Conservation (phyloP, 257 asterid species). For the Przewalskia tangutica region DNA sequence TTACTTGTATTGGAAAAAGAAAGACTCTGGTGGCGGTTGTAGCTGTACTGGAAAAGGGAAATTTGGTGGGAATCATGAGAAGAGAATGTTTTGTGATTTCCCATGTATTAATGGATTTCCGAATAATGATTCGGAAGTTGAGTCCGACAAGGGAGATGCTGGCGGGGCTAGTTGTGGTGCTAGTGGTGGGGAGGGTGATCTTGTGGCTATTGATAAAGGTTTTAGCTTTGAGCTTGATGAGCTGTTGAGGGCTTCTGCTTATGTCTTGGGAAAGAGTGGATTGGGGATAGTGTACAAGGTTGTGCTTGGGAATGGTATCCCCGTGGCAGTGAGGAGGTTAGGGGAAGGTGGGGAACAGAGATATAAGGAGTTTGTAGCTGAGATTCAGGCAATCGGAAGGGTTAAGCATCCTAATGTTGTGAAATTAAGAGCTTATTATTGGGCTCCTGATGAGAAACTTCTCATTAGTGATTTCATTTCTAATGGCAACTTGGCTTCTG, state of each 20-base stretch:
- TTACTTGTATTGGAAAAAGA: constrained; percentile 73
- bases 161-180: constrained; percentile 40
- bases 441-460: constrained; percentile 98
- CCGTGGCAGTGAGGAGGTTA: constrained; percentile 87
- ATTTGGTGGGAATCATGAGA: constrained; percentile 60
- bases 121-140: constrained; percentile 55
- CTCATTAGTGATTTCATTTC: constrained; percentile 87
- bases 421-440: constrained; percentile 82
- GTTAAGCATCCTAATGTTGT: constrained; percentile 85
- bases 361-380: constrained; percentile 82
- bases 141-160: constrained; percentile 64
- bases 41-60: constrained; percentile 83
- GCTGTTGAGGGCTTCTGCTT: constrained; percentile 92
- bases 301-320: constrained; percentile 83
- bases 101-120: constrained; percentile 51
- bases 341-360: constrained; percentile 96
- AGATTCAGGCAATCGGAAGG: constrained; percentile 84
- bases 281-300: constrained; percentile 93
- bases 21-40: constrained; percentile 69
- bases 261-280: constrained; percentile 93
- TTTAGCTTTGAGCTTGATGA: constrained; percentile 82
- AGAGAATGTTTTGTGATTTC: constrained; percentile 30
- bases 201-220: constrained; percentile 91
- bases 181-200: constrained; percentile 73
- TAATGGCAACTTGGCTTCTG: constrained; percentile 78